Evolutionary conservation across 805 yeast genomes (phyloP).

Genomic region (Wickerhamomyces bovis): DNA sequence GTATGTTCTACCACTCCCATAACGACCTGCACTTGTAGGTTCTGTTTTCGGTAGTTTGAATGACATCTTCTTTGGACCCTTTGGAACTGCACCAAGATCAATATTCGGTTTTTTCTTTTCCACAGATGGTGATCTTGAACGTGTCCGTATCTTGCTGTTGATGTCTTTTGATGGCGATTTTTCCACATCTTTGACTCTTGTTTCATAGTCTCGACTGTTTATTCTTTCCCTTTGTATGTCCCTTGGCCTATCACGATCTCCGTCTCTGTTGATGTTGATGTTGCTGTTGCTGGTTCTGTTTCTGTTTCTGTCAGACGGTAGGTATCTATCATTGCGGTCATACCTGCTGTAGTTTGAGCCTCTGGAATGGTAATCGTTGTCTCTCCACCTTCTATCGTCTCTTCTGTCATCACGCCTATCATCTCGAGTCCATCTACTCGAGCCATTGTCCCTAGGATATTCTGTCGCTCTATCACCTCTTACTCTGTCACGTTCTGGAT

Average conservation of each 20-base stretch:
- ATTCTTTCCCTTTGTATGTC: neutral
- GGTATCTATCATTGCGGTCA: neutral
- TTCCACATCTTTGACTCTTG: neutral
- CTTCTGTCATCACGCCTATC: neutral
- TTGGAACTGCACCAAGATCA: neutral
- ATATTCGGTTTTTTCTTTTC: neutral
- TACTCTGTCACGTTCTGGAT: neutral
- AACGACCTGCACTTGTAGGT: neutral
- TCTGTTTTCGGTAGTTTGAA: conserved; percentile 14
- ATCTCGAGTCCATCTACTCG: neutral
- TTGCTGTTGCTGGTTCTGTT: no score
- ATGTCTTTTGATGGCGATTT: neutral
- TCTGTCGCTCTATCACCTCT: neutral
- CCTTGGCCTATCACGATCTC: neutral
- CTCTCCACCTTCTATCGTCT: neutral
- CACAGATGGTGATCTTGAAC: conserved; percentile 2
- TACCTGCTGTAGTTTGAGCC: neutral
- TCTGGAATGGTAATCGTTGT: neutral
- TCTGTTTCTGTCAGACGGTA: neutral
- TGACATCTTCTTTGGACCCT: conserved; percentile 16
- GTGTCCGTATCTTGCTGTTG: neutral
- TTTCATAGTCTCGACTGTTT: neutral
- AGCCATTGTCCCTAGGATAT: neutral
- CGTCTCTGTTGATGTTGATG: neutral
- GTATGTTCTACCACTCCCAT: conserved; percentile 3